These are phyloP conservation scores for Blastosporella zonata DNA, from an alignment of 1,284 basidiomycete genomes.

Conservation along the genomic window DNA sequence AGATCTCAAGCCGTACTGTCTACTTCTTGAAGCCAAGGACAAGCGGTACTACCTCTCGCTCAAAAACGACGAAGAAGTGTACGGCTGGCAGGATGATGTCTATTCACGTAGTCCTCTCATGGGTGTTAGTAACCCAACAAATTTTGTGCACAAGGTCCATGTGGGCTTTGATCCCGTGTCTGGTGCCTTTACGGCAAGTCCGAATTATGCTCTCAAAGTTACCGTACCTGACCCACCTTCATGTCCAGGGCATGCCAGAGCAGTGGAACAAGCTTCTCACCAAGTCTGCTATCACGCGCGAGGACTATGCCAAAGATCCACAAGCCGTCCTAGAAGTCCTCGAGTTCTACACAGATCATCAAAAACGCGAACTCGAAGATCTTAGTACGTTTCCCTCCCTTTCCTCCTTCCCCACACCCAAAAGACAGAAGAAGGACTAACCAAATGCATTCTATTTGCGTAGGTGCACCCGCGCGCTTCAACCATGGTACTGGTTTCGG, in stretches of 20 bases:
- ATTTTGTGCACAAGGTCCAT: constrained; percentile 98
- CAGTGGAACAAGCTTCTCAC: constrained; percentile 96
- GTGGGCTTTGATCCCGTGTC: constrained; percentile 95
- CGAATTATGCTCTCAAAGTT: constrained; percentile 3
- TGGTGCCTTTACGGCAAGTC: constrained; percentile 86
- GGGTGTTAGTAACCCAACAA: constrained; percentile 92
- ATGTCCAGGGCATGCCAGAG: constrained; percentile 82
- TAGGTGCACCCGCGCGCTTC: constrained; percentile 68
- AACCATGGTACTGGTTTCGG: constrained; percentile 84
- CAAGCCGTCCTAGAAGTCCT: constrained; percentile 97
- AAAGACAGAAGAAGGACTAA: constrained; percentile 8
- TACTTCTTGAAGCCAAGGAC: constrained; percentile 83
- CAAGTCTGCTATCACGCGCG: constrained; percentile 94
- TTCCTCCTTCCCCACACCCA: constrained; percentile 9
- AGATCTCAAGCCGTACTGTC: constrained; percentile 90
- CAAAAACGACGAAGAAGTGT: constrained; percentile 94
- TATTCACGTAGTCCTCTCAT: constrained; percentile 90
- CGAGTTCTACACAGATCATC: constrained; percentile 97
- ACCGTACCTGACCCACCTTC: constrained; percentile 6
- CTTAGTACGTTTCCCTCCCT: constrained; percentile 26
- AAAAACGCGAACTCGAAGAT: constrained; percentile 85
- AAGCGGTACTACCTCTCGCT: constrained; percentile 77
- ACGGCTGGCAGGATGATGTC: constrained; percentile 96
- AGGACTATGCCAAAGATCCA: constrained; percentile 96
- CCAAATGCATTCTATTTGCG: constrained; percentile 32